Conservation (phyloP, 768 basidiomycete species). For the Cystobasidium tubakii region DNA sequence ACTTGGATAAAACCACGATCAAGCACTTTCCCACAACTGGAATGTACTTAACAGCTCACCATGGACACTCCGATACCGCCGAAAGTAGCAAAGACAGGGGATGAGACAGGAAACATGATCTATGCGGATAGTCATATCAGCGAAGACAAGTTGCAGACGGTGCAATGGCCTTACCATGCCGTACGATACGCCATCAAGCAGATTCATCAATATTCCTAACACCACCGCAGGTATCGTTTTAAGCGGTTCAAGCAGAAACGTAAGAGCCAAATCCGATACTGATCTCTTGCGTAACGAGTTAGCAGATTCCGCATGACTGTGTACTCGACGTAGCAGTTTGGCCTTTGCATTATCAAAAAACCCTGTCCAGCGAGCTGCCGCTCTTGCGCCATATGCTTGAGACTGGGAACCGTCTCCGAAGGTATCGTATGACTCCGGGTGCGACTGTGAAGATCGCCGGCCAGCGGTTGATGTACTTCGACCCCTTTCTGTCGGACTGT, state of each 20-base stretch:
- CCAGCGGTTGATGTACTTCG: not conserved
- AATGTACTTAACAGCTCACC: slow-evolving; percentile 58
- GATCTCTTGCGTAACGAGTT: not conserved
- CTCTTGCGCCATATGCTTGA: not conserved
- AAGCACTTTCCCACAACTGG: not conserved
- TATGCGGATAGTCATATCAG: slow-evolving; percentile 2
- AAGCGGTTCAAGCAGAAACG: slow-evolving; percentile 43
- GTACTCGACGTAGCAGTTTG: not conserved
- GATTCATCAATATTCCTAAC: slow-evolving; percentile 75
- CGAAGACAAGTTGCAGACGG: no score
- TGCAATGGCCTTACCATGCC: slow-evolving; percentile 65
- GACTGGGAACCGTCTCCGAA: not conserved
- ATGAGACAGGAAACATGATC: slow-evolving; percentile 80
- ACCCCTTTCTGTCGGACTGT: not conserved
- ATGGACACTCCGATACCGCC: slow-evolving; percentile 88
- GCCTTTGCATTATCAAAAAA: not conserved
- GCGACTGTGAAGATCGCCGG: not conserved
- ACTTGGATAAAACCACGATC: slow-evolving; percentile 16
- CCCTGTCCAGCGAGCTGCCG: not conserved
- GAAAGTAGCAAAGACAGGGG: slow-evolving; percentile 65
- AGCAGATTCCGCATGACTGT: not conserved
- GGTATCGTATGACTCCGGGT: not conserved
- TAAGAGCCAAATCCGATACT: not conserved
- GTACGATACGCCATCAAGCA: slow-evolving; percentile 91
- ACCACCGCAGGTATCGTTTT: slow-evolving; percentile 68